phyloP scores from a whole-genome alignment of 1,284 basidiomycete genomes.

The Heterobasidion parviporum region DNA sequence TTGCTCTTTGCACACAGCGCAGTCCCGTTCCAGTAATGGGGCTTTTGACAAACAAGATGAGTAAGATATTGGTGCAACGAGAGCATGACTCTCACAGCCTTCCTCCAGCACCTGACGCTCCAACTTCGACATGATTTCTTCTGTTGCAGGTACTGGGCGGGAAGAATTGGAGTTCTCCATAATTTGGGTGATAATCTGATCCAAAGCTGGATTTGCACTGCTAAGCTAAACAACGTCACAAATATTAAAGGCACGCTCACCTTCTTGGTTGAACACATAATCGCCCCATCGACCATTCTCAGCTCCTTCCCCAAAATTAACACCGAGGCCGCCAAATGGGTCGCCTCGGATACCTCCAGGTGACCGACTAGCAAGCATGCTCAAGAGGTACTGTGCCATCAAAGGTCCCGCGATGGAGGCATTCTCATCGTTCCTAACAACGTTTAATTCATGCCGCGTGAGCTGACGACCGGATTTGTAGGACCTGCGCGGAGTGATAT shows the following conservation, averaged over 20 bases:
- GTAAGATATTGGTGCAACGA: neutral
- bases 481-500: neutral
- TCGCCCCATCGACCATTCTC: conserved; percentile 62
- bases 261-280: conserved; percentile 79
- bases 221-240: neutral
- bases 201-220: conserved; percentile 44
- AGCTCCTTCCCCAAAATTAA: conserved; percentile 23
- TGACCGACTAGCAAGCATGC: conserved; percentile 37
- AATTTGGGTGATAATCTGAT: conserved; percentile 70
- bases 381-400: conserved; percentile 65
- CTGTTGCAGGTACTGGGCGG: conserved; percentile 66
- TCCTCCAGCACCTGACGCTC: conserved; percentile 53
- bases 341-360: conserved; percentile 24
- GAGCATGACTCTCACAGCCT: conserved; percentile 33
- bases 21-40: conserved; percentile 53
- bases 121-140: conserved; percentile 57
- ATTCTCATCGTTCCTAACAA: conserved; percentile 8
- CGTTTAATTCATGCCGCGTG: neutral
- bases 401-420: conserved; percentile 44
- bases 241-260: conserved; percentile 22
- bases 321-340: conserved; percentile 23
- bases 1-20: conserved; percentile 75
- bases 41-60: conserved; percentile 26
- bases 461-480: neutral
- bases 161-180: conserved; percentile 65